phyloP scores from a whole-genome alignment of 345 rosid genomes.

The Arabidopsis thaliana region TAIR10.1 NC_003076.8:6981501-6982000 shows the following conservation, averaged over 20 bases:
- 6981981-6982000: conserved; percentile 69
- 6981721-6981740: conserved; percentile 34
- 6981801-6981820: conserved; percentile 18
- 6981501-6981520: not conserved
- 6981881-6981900: conserved; percentile 35
- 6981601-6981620: conserved; percentile 83
- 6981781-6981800: conserved; percentile 1
- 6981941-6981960: conserved; percentile 39
- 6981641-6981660: conserved; percentile 95
- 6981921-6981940: not conserved
- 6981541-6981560: not conserved
- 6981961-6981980: conserved; percentile 66
- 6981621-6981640: conserved; percentile 88
- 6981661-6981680: conserved; percentile 80
- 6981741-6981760: conserved; percentile 37
- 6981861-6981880: conserved; percentile 43
- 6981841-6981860: conserved; percentile 38
- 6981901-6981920: not conserved
- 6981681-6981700: conserved; percentile 48
- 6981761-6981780: conserved; percentile 49
- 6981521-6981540: not conserved
- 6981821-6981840: not conserved
- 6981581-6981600: conserved; percentile 89
- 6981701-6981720: conserved; percentile 35
- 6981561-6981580: conserved; percentile 69